Evolutionary conservation across 768 basidiomycete species (phyloP).

Genomic region (Phaeotremella skinneri): DNA sequence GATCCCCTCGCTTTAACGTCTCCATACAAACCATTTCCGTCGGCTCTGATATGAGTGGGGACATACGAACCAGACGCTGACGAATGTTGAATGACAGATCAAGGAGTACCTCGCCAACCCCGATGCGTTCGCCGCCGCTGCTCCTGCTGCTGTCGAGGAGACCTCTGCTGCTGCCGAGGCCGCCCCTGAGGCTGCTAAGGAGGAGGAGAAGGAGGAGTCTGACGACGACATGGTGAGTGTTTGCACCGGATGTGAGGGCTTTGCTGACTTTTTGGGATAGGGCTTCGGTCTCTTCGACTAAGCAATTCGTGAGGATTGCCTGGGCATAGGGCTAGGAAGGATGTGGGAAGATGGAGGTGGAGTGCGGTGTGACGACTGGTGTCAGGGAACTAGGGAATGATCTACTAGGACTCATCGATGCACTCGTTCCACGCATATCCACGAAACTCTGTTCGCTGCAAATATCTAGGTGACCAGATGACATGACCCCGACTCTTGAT

Average conservation of each 20-base stretch:
- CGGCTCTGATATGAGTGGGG: constrained; percentile 17
- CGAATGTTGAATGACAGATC: constrained; percentile 58
- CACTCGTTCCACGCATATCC: too few relatives aligned
- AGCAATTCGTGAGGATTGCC: constrained; percentile 13
- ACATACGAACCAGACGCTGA: constrained; percentile 17
- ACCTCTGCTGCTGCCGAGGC: constrained; percentile 55
- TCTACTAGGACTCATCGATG: too few relatives aligned
- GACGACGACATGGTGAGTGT: constrained; percentile 41
- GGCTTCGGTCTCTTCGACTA: constrained; percentile 54
- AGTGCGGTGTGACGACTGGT: background rate
- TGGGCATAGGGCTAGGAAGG: background rate
- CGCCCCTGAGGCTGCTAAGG: constrained; percentile 57
- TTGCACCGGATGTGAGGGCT: background rate
- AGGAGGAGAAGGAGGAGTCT: constrained; percentile 68
- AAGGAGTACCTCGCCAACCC: constrained; percentile 98
- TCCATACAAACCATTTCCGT: constrained; percentile 1
- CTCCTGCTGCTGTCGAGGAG: constrained; percentile 60
- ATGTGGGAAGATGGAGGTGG: background rate
- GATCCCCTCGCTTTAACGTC: constrained; percentile 16
- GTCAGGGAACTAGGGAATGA: background rate
- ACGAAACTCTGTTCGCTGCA: too few relatives aligned
- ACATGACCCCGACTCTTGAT: too few relatives aligned
- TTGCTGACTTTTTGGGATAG: constrained; percentile 10
- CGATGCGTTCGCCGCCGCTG: constrained; percentile 88
- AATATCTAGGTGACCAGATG: too few relatives aligned